Evolutionary conservation across 2,329 filamentous ascomycete species (phyloP).

Genomic region (Pseudopyrenochaeta lycopersici): DNA sequence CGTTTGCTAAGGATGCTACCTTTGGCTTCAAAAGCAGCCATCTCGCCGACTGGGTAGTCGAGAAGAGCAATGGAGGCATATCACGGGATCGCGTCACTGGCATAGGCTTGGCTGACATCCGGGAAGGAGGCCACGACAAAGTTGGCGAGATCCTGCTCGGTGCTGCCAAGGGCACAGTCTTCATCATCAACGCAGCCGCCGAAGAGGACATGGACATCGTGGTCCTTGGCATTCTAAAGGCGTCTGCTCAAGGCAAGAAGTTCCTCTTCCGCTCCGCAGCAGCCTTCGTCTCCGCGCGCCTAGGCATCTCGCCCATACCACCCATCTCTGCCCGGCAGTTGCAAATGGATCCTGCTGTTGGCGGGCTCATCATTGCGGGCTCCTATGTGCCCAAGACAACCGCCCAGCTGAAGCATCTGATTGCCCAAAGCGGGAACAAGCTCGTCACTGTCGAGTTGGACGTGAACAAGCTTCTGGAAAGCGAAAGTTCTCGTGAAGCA

Average conservation of each 20-base stretch:
- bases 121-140: constrained; percentile 54
- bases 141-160: constrained; percentile 54
- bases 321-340: constrained; percentile 61
- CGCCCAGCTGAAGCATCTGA: constrained; percentile 59
- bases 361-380: constrained; percentile 65
- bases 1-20: constrained; percentile 66
- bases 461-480: constrained; percentile 59
- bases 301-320: constrained; percentile 62
- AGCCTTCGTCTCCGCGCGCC: constrained; percentile 59
- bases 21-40: constrained; percentile 67
- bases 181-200: constrained; percentile 63
- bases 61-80: constrained; percentile 61
- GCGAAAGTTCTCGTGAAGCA: constrained; percentile 43
- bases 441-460: constrained; percentile 59
- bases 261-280: constrained; percentile 59
- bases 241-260: constrained; percentile 51
- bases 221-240: constrained; percentile 58
- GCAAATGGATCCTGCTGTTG: constrained; percentile 47
- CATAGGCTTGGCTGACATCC: constrained; percentile 59
- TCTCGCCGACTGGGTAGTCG: constrained; percentile 61
- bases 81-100: constrained; percentile 51
- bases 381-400: constrained; percentile 69
- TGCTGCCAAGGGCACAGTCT: constrained; percentile 51
- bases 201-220: constrained; percentile 67
- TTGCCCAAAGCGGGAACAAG: constrained; percentile 48